Percentiles rank a stretch among this genome's conserved stretches.
These are phyloP conservation scores for Alternaria novae-zelandiae DNA, from an alignment of 2,329 filamentous ascomycete species.

Conservation along the genomic window DNA sequence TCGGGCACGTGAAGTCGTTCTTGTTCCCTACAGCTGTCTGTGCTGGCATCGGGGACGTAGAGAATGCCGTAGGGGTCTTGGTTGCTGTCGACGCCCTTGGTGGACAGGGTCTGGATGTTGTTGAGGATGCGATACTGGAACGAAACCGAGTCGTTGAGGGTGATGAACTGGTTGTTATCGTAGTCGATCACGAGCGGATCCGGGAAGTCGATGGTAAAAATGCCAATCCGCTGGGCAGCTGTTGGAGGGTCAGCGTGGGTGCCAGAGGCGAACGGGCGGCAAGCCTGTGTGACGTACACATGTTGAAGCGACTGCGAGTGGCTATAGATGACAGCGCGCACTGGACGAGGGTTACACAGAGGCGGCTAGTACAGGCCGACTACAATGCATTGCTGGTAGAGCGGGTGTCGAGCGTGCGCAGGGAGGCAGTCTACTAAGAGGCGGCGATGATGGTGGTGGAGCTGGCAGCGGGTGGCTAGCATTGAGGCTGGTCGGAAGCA, in stretches of 20 bases:
- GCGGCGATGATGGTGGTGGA: not conserved
- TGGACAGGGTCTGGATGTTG: slow-evolving; percentile 79
- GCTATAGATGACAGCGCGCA: not conserved
- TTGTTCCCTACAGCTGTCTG: slow-evolving; percentile 67
- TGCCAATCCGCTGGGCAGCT: slow-evolving; percentile 44
- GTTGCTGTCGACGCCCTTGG: slow-evolving; percentile 66
- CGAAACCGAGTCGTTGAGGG: slow-evolving; percentile 38
- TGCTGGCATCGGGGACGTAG: slow-evolving; percentile 76
- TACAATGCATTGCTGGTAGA: slow-evolving; percentile 25
- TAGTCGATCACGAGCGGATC: slow-evolving; percentile 38
- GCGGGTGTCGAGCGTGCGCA: not conserved
- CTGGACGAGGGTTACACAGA: slow-evolving; percentile 17
- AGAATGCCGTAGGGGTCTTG: slow-evolving; percentile 77
- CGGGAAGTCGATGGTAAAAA: slow-evolving; percentile 48
- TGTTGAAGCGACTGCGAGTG: slow-evolving; percentile 26
- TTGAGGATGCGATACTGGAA: slow-evolving; percentile 48
- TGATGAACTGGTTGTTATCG: slow-evolving; percentile 40
- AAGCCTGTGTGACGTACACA: slow-evolving; percentile 47
- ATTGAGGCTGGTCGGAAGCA: slow-evolving; percentile 26
- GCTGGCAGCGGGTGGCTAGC: slow-evolving; percentile 4
- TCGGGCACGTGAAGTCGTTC: slow-evolving; percentile 71
- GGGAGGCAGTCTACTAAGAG: not conserved
- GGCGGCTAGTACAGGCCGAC: slow-evolving; percentile 10
- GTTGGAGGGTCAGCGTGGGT: slow-evolving; percentile 12
- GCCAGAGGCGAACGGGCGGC: slow-evolving; percentile 1